Evolutionary conservation across 2,329 filamentous ascomycete species (phyloP), one percentile per base, ranked within the genome.

Genomic region (Fusarium floridanum): DNA sequence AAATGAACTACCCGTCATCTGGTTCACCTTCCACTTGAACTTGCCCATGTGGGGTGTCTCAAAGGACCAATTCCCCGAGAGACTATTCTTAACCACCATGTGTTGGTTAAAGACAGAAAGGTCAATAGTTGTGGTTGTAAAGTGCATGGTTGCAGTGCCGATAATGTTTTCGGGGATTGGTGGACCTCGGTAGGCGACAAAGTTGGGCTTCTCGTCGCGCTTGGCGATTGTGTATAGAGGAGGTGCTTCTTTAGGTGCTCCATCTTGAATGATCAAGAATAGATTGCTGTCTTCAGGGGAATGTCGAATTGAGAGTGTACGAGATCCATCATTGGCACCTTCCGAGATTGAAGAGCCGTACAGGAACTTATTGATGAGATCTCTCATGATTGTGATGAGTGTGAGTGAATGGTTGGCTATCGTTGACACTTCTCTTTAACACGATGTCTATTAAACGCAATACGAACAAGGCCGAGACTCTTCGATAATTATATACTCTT

Each of bases 1-100:
- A 1, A 74, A 74, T 0, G 64, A 64, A 6, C 39, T 67, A 2
- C 75, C 71, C 0, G 69, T 77, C 17, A 73, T 24, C 39, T 66
- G 50, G 70, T 70, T 78, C 14, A 63, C 60, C 43, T 80, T 80
- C 78, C 79, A 80, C 45, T 80, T 79, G 24, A 81, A 76, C 9
- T 64, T 75, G 0, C 79, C 78, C 69, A 75, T 68, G 6, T 66
- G 57, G 3, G 75, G 68, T 0, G 76, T 70, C 0, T 75, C 39
- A 37, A 81, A 48, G 0, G 63, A 69, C 62, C 65, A 78, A 27
- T 67, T 77, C 2, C 70, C 76, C 1, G 68, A 71, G 45, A 76
- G 36, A 4, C 64, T 77, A 27, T 61, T 43, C 29, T 75, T 75
- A 14, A 79, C 62, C 5, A 68, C 61, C 50, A 81, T 70, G 4